Evolutionary conservation across 164 flowering plant genomes (phyloP).

Genomic region (Aristolochia californica): DNA sequence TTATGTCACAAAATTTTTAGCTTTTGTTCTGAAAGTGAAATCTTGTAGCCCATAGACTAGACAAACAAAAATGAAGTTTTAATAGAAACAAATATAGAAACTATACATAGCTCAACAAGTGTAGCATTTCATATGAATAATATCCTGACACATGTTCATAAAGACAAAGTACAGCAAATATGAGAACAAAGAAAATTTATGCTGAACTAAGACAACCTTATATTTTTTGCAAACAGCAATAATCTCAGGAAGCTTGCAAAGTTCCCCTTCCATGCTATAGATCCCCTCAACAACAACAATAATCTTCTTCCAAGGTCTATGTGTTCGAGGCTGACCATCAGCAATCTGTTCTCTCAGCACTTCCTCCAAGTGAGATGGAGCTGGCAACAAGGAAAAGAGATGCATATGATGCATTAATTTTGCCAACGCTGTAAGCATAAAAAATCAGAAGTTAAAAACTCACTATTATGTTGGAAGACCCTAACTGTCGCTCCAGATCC

Average conservation of each 20-base stretch:
- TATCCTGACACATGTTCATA: too few relatives aligned
- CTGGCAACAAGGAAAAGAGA: conserved; percentile 20
- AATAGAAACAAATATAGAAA: too few relatives aligned
- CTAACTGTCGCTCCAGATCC: conserved; percentile 92
- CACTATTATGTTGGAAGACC: conserved; percentile 93
- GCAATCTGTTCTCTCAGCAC: conserved; percentile 80
- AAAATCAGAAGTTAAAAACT: conserved; percentile 17
- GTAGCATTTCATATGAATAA: too few relatives aligned
- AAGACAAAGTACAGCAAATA: background rate
- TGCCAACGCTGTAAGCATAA: background rate
- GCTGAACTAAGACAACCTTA: conserved; percentile 37
- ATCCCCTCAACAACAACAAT: conserved; percentile 94
- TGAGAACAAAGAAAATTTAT: background rate
- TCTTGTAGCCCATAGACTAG: too few relatives aligned
- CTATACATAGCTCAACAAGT: too few relatives aligned
- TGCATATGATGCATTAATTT: background rate
- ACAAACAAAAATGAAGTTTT: too few relatives aligned
- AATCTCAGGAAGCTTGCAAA: conserved; percentile 94
- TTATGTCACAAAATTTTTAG: too few relatives aligned
- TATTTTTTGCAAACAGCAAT: conserved; percentile 45
- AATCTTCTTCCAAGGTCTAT: conserved; percentile 97
- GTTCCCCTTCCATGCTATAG: conserved; percentile 99
- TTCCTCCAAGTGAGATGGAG: conserved; percentile 85
- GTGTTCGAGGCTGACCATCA: conserved; percentile 88
- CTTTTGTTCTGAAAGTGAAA: too few relatives aligned